Conservation (phyloP, 176 grass and related monocot species). For the Musa acuminata region DNA sequence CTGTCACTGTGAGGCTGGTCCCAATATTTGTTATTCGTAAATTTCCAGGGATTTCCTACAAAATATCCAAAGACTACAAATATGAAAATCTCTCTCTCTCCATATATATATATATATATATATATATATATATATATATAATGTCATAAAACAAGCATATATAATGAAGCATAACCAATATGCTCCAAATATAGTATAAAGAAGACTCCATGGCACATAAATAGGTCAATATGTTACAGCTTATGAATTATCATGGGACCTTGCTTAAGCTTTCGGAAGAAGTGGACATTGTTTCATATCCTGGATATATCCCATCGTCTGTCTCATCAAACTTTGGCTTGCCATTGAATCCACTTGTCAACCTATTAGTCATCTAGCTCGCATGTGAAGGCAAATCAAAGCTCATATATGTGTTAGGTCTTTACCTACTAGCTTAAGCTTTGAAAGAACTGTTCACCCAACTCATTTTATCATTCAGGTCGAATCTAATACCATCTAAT, state of each 20-base stretch:
- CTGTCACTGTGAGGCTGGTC: neutral
- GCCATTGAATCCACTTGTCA: no score
- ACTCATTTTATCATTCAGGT: no score
- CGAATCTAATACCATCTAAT: no score
- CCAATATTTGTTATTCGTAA: neutral
- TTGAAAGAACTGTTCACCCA: no score
- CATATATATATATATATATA: no score
- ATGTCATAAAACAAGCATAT: neutral
- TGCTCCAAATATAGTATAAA: neutral
- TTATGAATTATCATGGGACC: neutral
- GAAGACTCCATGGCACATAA: neutral
- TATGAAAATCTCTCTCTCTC: no score
- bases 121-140: no score
- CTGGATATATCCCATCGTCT: neutral
- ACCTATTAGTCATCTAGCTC: no score
- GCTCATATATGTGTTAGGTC: no score
- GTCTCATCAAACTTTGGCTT: neutral
- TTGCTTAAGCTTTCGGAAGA: neutral
- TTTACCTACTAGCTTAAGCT: no score
- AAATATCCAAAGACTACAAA: no score
- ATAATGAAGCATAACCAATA: neutral
- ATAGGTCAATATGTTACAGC: neutral
- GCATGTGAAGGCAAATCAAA: no score
- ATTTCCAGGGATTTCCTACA: neutral
- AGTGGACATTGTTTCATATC: neutral